These are phyloP conservation scores for Xerocomus amazonicus DNA, from an alignment of 1,284 basidiomycete genomes.

Conservation along the genomic window DNA sequence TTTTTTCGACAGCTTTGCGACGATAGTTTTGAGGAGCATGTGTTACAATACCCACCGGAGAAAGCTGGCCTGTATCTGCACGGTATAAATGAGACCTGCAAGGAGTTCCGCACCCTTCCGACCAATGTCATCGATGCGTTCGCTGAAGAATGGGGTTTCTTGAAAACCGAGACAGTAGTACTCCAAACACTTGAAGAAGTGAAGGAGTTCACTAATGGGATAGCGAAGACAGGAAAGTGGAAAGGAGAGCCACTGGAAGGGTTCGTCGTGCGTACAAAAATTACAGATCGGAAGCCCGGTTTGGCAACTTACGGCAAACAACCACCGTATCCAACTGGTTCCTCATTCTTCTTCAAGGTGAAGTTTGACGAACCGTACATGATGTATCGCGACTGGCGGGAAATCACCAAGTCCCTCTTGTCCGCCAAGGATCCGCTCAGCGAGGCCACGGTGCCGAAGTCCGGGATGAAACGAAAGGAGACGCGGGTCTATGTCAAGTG, in stretches of 20 bases:
- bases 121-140: conserved; percentile 73
- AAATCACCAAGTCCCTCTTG: conserved; percentile 82
- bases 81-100: conserved; percentile 79
- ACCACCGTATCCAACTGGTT: conserved; percentile 72
- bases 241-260: conserved; percentile 89
- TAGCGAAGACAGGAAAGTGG: conserved; percentile 74
- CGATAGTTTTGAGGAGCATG: conserved; percentile 97
- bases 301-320: conserved; percentile 32
- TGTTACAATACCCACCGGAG: conserved; percentile 78
- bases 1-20: conserved; percentile 76
- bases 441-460: conserved; percentile 47
- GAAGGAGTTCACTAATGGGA: conserved; percentile 65
- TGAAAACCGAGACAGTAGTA: conserved; percentile 58
- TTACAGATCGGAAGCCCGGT: conserved; percentile 40
- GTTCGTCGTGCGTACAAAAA: conserved; percentile 87
- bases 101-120: conserved; percentile 72
- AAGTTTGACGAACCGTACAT: conserved; percentile 99
- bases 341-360: conserved; percentile 98
- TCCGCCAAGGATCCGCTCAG: conserved; percentile 32
- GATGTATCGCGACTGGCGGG: conserved; percentile 98
- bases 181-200: conserved; percentile 70
- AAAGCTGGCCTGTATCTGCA: conserved; percentile 93
- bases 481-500: conserved; percentile 65
- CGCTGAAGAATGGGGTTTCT: conserved; percentile 90
- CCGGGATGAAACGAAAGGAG: conserved; percentile 64